These are phyloP conservation scores for Penicillium sp. DNA, from an alignment of 2,329 filamentous ascomycete species.

Conservation along the genomic window DNA sequence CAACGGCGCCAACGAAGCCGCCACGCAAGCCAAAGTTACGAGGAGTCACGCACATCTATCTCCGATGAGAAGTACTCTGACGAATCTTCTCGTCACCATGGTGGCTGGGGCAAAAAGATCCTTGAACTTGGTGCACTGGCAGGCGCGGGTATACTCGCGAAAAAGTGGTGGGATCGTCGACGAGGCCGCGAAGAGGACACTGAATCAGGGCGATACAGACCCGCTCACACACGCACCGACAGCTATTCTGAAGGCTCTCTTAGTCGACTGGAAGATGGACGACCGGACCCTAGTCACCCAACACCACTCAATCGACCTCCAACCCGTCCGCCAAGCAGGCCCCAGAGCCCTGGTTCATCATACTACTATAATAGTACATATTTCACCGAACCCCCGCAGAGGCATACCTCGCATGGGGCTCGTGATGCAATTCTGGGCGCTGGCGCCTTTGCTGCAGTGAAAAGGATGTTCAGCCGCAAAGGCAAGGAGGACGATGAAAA, in stretches of 20 bases:
- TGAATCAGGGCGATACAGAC: slow-evolving; percentile 51
- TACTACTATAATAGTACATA: slow-evolving; percentile 41
- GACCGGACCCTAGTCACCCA: slow-evolving; percentile 41
- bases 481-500: slow-evolving; percentile 53
- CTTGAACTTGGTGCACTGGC: slow-evolving; percentile 58
- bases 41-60: slow-evolving; percentile 54
- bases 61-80: slow-evolving; percentile 63
- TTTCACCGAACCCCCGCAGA: slow-evolving; percentile 43
- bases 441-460: slow-evolving; percentile 58
- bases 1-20: slow-evolving; percentile 40
- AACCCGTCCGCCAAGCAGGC: slow-evolving; percentile 31
- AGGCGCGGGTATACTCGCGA: slow-evolving; percentile 60
- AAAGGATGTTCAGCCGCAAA: slow-evolving; percentile 59
- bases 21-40: slow-evolving; percentile 42
- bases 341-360: slow-evolving; percentile 34
- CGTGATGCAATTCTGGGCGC: slow-evolving; percentile 61
- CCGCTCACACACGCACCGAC: slow-evolving; percentile 47
- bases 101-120: slow-evolving; percentile 59
- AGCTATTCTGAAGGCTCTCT: slow-evolving; percentile 41
- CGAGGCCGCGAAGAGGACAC: slow-evolving; percentile 52
- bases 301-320: slow-evolving; percentile 33
- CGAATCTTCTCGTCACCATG: slow-evolving; percentile 38
- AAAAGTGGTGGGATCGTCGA: slow-evolving; percentile 55
- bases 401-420: slow-evolving; percentile 46
- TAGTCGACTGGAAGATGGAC: slow-evolving; percentile 50